Percentiles rank a stretch among this genome's conserved stretches.
Conservation (phyloP, 2,329 filamentous ascomycete genomes). For the Sporothrix variecibatus region DNA sequence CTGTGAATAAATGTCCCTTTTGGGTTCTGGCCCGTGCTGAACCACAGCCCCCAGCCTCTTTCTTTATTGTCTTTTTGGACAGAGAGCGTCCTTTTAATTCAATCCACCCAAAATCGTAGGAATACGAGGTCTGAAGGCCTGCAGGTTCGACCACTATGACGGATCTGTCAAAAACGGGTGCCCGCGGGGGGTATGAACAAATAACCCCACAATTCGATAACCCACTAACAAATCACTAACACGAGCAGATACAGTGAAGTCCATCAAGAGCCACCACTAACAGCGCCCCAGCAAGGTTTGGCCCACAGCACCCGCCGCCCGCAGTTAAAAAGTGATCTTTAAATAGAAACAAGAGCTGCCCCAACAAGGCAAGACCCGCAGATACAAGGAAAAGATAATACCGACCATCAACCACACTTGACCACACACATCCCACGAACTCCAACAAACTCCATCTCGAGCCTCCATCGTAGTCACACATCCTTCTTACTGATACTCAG, state of each 20-base stretch:
- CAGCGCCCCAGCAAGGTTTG: background rate
- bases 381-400: background rate
- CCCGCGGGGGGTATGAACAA: background rate
- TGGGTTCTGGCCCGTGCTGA: background rate
- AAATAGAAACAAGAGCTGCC: slow-evolving; percentile 2
- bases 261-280: background rate
- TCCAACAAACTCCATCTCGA: background rate
- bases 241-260: background rate
- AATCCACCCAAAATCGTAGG: background rate
- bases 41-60: slow-evolving; percentile 11
- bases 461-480: background rate
- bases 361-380: background rate
- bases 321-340: background rate
- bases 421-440: background rate
- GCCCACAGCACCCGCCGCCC: background rate
- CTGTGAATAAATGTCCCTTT: background rate
- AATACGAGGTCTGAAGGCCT: slow-evolving; percentile 10
- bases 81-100: background rate
- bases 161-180: background rate
- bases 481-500: background rate
- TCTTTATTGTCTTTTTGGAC: background rate
- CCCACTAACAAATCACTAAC: background rate
- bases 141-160: background rate
- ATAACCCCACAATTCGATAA: background rate
- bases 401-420: background rate